Conservation (phyloP, 495 filamentous ascomycete species). For the Penicillium antarcticum region DNA sequence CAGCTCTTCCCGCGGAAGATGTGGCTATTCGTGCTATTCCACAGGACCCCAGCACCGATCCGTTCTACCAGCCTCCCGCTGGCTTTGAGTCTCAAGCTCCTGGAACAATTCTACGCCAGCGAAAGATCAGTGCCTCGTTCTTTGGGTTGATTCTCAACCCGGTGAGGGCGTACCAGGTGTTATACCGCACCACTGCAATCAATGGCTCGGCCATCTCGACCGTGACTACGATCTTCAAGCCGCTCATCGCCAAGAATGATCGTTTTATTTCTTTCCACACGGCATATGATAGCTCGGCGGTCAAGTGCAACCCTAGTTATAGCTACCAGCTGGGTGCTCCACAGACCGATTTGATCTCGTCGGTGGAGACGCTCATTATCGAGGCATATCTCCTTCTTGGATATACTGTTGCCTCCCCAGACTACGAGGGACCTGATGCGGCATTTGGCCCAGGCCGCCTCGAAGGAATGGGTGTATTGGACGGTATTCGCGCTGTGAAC, state of each 20-base stretch:
- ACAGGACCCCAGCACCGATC: slow-evolving; percentile 21
- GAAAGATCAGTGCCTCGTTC: slow-evolving; percentile 22
- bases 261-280: slow-evolving; percentile 35
- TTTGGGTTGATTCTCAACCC: slow-evolving; percentile 30
- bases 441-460: slow-evolving; percentile 28
- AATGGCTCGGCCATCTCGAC: slow-evolving; percentile 33
- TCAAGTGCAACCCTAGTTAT: slow-evolving; percentile 32
- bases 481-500: slow-evolving; percentile 32
- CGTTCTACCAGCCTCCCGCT: slow-evolving; percentile 32
- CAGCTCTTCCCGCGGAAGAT: slow-evolving; percentile 11
- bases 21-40: slow-evolving; percentile 3
- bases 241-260: slow-evolving; percentile 20
- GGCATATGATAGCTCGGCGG: slow-evolving; percentile 31
- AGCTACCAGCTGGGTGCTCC: slow-evolving; percentile 23
- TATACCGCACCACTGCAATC: slow-evolving; percentile 29
- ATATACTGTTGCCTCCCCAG: slow-evolving; percentile 30
- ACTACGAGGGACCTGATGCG: slow-evolving; percentile 35
- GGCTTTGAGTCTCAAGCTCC: slow-evolving; percentile 23
- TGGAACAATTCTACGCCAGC: slow-evolving; percentile 27
- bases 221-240: slow-evolving; percentile 37
- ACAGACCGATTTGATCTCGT: slow-evolving; percentile 27
- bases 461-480: slow-evolving; percentile 32
- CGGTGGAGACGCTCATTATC: slow-evolving; percentile 27
- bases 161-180: slow-evolving; percentile 25
- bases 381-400: slow-evolving; percentile 26